Evolutionary conservation across 1,139 yeast species (phyloP).

Genomic region (Lodderomyces theae): DNA sequence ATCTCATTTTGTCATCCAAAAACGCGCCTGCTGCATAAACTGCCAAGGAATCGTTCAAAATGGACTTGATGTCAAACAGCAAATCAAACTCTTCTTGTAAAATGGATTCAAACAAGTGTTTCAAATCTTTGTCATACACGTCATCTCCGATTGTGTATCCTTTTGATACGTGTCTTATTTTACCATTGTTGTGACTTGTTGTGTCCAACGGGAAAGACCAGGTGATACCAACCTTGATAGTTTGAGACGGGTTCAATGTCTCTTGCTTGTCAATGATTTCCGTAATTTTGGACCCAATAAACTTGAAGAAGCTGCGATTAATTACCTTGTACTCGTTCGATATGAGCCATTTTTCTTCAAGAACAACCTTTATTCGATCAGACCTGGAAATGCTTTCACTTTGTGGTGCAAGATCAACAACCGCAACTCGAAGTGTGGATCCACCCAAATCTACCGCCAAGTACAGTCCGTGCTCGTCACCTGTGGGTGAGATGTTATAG

Average conservation of each 20-base stretch:
- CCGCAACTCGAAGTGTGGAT: conserved; percentile 48
- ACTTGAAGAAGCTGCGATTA: conserved; percentile 38
- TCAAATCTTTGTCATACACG: conserved; percentile 40
- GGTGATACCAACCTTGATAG: conserved; percentile 47
- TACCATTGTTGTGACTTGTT: conserved; percentile 43
- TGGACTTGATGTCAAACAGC: conserved; percentile 30
- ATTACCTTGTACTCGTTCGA: conserved; percentile 37
- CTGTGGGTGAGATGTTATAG: conserved; percentile 40
- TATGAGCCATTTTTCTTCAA: conserved; percentile 41
- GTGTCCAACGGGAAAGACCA: conserved; percentile 60
- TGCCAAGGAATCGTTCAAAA: conserved; percentile 46
- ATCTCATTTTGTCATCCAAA: conserved; percentile 33
- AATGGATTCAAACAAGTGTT: conserved; percentile 35
- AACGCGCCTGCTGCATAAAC: conserved; percentile 48
- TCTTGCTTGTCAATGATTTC: conserved; percentile 30
- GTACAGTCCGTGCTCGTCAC: conserved; percentile 41
- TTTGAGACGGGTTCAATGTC: conserved; percentile 18
- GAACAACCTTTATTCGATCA: conserved; percentile 26
- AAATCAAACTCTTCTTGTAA: conserved; percentile 23
- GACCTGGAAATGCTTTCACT: conserved; percentile 3
- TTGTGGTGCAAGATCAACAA: conserved; percentile 31
- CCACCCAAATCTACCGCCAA: conserved; percentile 57
- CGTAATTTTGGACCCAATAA: conserved; percentile 34
- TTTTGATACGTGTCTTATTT: conserved; percentile 46
- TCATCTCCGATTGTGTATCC: conserved; percentile 48